Base-by-base conservation (phyloP, 2,329 filamentous ascomycete species). In the Ophiostoma piceae region DNA sequence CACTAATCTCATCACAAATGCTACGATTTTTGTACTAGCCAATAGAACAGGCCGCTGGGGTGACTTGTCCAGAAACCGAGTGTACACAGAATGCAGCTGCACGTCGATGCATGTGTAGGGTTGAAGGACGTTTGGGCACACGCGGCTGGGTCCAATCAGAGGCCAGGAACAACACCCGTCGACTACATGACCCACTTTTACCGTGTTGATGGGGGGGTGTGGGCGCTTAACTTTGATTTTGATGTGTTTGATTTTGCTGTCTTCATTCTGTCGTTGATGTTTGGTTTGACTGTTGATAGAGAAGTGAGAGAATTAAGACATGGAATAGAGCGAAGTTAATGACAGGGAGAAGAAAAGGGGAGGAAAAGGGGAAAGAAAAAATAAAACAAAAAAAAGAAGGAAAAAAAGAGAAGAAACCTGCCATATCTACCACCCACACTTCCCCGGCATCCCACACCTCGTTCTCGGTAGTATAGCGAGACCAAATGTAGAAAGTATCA, bases 71-170 rank as follows among this genome's bases (percentile, higher is more conserved):
- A 41, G 39, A 41, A 41, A 41, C 39, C 3, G 39, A 41, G 3
- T 41, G 16, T 7, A 47, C 16, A 47, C 16, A 47, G 43, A 47
- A n/a, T 47, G 19, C 16, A 47, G 43, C 43, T 47, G 43, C 43
- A 47, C 43, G 57, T 35, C 57, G 57, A 47, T 35, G 57, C 57
- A 62, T 62, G 57, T 62, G 57, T 65, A 57, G 51, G 47, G 51
- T 57, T 26, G 51, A 14, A 12, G 11, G 51, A 57, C 51, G 35
- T 65, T 65, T 65, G 62, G 35, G 62, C 62, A 65, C 62, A 65
- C 62, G 54, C 32, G 32, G 35, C 62, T 22, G 62, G 62, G 16
- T 3, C 62, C 62, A 65, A 65, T 65, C 32, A 65, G 62, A 39
- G 35, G 16, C 35, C 62, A 22, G 16, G 9, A 39, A 39, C 35